These are phyloP conservation scores for Mycena vulgaris DNA, from an alignment of 768 basidiomycete species.

Conservation along the genomic window DNA sequence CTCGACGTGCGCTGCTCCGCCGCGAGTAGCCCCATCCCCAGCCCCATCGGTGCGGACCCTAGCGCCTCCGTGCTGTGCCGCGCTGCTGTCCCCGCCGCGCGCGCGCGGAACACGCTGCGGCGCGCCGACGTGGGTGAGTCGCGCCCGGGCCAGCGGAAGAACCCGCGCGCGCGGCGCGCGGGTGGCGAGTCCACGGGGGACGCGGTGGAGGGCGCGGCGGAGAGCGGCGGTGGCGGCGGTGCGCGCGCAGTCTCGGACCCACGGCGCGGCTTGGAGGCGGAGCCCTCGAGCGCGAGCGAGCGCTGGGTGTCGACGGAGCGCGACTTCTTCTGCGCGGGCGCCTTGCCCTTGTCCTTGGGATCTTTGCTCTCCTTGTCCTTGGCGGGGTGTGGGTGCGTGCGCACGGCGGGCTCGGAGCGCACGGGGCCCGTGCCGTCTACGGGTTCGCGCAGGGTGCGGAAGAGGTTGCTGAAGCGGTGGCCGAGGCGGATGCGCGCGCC, in stretches of 20 bases:
- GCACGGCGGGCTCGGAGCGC: not conserved
- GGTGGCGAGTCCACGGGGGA: slow-evolving; percentile 6
- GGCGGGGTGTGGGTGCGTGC: no score
- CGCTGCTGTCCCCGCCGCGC: no score
- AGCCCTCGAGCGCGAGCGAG: not conserved
- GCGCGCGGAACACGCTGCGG: not conserved
- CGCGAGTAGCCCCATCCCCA: not conserved
- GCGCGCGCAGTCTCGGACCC: not conserved
- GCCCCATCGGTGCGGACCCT: slow-evolving; percentile 7
- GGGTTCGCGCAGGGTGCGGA: slow-evolving; percentile 4
- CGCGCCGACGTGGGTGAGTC: not conserved
- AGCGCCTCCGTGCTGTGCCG: slow-evolving; percentile 31
- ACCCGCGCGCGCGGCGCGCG: not conserved
- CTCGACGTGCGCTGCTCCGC: slow-evolving; percentile 28
- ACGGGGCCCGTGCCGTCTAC: not conserved
- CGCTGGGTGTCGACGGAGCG: slow-evolving; percentile 16
- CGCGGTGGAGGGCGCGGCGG: slow-evolving; percentile 9
- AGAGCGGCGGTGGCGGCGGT: not conserved
- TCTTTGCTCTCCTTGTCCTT: not conserved
- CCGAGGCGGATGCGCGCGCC: slow-evolving; percentile 11
- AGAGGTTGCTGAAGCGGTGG: slow-evolving; percentile 33
- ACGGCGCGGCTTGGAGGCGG: not conserved
- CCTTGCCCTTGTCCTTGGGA: slow-evolving; percentile 4
- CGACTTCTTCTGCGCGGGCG: slow-evolving; percentile 2
- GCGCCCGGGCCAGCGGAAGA: slow-evolving; percentile 20